These are phyloP conservation scores for Cladophialophora yegresii DNA, from an alignment of 2,329 filamentous ascomycete genomes.

Conservation along the genomic window DNA sequence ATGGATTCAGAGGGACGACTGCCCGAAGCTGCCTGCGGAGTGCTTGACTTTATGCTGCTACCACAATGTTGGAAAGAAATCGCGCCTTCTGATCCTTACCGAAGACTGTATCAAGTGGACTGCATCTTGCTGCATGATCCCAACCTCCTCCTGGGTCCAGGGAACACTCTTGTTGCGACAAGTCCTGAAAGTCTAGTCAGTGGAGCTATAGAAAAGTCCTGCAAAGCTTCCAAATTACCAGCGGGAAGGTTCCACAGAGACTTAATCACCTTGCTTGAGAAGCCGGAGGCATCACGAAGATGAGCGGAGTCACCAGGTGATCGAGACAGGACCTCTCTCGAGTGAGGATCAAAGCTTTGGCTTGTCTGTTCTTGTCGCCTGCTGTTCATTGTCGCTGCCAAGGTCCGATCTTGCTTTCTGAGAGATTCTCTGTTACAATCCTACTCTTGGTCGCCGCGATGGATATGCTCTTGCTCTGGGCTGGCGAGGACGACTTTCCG, in stretches of 20 bases:
- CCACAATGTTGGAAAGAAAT: neutral
- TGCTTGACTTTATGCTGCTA: slow-evolving; percentile 7
- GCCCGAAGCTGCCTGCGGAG: slow-evolving; percentile 17
- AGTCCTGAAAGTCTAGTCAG: slow-evolving; percentile 21
- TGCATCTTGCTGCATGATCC: slow-evolving; percentile 8
- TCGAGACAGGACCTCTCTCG: slow-evolving; percentile 75
- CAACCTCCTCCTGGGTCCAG: slow-evolving; percentile 27
- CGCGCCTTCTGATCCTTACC: slow-evolving; percentile 1
- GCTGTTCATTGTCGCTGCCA: slow-evolving; percentile 32
- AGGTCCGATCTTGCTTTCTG: slow-evolving; percentile 5
- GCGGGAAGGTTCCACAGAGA: slow-evolving; percentile 13
- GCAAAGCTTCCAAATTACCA: slow-evolving; percentile 11
- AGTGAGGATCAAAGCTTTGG: slow-evolving; percentile 92
- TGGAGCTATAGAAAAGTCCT: slow-evolving; percentile 17
- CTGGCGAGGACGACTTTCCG: slow-evolving; percentile 30
- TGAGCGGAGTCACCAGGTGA: slow-evolving; percentile 37
- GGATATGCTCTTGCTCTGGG: slow-evolving; percentile 18
- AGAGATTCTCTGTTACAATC: slow-evolving; percentile 25
- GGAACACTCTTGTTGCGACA: slow-evolving; percentile 28
- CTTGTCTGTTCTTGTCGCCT: slow-evolving; percentile 67
- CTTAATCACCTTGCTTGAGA: slow-evolving; percentile 12
- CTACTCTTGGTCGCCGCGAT: slow-evolving; percentile 16
- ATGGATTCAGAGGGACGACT: slow-evolving; percentile 21
- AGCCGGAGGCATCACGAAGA: neutral
- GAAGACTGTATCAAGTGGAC: slow-evolving; percentile 18